Evolutionary conservation across 2,329 filamentous ascomycete genomes (phyloP).

Genomic region (Gliomastix tumulicola): DNA sequence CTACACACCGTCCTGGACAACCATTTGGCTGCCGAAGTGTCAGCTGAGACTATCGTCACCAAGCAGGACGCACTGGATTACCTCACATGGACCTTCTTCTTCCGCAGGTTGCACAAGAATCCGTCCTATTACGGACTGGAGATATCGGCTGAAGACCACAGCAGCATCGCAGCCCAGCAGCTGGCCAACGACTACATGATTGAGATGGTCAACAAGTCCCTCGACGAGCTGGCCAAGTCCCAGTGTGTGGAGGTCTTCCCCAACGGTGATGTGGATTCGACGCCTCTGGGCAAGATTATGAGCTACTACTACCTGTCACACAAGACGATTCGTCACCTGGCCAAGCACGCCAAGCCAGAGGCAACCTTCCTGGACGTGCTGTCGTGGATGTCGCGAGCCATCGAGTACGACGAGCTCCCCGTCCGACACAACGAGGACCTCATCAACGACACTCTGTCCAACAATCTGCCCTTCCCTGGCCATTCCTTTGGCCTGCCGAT

Average conservation of each 20-base stretch:
- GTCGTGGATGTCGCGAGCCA: constrained; percentile 87
- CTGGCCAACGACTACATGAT: constrained; percentile 94
- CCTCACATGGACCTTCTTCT: constrained; percentile 99
- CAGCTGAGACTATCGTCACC: constrained; percentile 83
- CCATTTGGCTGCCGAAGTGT: constrained; percentile 91
- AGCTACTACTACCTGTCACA: constrained; percentile 98
- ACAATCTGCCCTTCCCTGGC: constrained; percentile 63
- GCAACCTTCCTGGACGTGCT: constrained; percentile 78
- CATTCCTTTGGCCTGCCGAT: constrained; percentile 68
- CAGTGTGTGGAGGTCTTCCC: constrained; percentile 76
- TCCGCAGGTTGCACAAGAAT: constrained; percentile 93
- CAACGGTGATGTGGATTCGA: constrained; percentile 85
- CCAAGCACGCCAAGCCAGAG: constrained; percentile 65
- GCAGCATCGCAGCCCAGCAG: constrained; percentile 75
- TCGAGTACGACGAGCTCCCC: constrained; percentile 94
- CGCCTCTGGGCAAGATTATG: constrained; percentile 95
- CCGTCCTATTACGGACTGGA: constrained; percentile 96
- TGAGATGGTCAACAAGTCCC: constrained; percentile 79
- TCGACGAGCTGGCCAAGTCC: constrained; percentile 75
- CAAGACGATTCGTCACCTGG: constrained; percentile 82
- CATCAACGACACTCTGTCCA: constrained; percentile 85
- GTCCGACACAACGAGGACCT: constrained; percentile 98
- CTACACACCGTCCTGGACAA: constrained; percentile 95
- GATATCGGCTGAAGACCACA: constrained; percentile 88
- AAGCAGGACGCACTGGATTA: constrained; percentile 98